Evolutionary conservation across 2,329 filamentous ascomycete genomes (phyloP).

Genomic region (Aureobasidium sp.): DNA sequence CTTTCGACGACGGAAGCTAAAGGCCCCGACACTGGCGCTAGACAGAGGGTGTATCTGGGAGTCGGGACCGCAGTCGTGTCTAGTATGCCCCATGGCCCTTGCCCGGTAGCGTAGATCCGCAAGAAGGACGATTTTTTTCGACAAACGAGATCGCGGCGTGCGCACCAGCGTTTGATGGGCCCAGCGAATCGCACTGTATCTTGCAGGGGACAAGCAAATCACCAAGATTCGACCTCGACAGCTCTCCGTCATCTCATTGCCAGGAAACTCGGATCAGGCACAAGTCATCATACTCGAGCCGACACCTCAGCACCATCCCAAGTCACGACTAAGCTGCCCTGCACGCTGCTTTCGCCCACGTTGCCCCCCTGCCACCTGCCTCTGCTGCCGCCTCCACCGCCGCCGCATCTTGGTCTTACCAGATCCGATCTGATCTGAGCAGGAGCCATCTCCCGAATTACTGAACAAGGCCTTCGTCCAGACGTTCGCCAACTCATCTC

Average conservation of each 20-base stretch:
- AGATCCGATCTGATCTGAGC: constrained; percentile 9
- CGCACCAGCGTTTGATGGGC: constrained; percentile 11
- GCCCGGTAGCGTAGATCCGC: constrained; percentile 7
- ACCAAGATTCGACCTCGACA: constrained; percentile 4
- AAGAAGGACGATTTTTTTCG: constrained; percentile 1
- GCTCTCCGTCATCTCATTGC: background rate
- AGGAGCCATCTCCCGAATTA: background rate
- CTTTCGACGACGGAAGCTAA: background rate
- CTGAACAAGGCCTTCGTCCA: background rate
- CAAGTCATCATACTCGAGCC: background rate
- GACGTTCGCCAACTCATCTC: constrained; percentile 1
- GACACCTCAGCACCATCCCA: background rate
- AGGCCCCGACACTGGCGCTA: background rate
- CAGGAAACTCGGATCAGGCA: background rate
- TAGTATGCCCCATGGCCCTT: constrained; percentile 2
- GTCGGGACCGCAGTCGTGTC: constrained; percentile 2
- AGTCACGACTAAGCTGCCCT: background rate
- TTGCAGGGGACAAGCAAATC: constrained; percentile 7
- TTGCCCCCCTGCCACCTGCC: background rate
- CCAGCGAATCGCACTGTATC: constrained; percentile 10
- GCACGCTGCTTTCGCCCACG: constrained; percentile 3
- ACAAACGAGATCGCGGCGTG: constrained; percentile 5
- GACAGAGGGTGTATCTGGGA: constrained; percentile 5
- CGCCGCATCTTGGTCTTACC: background rate
- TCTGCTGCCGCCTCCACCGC: background rate